Conservation (phyloP, 495 filamentous ascomycete genomes). For the Penicillium goetzii region DNA sequence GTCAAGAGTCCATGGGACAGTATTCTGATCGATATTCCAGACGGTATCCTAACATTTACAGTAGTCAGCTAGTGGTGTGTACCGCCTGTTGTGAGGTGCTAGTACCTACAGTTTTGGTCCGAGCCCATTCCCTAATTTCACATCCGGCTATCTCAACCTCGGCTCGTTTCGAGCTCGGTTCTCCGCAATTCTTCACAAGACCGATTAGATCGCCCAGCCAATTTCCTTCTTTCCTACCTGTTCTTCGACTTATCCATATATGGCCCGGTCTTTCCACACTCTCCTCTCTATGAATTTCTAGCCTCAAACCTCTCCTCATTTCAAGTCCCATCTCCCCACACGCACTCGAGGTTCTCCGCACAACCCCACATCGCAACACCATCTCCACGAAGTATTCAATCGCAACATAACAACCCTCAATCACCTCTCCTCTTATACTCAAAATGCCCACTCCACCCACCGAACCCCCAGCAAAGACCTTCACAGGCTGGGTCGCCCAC, state of each 20-base stretch:
- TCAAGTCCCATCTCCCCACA: background rate
- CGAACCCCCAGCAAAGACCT: constrained; percentile 47
- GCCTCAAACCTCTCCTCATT: background rate
- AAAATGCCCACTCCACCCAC: constrained; percentile 21
- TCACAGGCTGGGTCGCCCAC: constrained; percentile 81
- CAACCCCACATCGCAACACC: constrained; percentile 1
- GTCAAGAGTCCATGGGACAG: too few species aligned
- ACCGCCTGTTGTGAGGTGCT: background rate
- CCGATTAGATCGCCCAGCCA: background rate
- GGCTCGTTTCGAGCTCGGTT: constrained; percentile 8
- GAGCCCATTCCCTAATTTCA: too few species aligned
- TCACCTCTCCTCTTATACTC: background rate
- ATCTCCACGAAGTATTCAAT: background rate
- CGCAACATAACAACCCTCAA: background rate
- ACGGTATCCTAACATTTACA: too few species aligned
- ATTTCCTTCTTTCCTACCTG: too few species aligned
- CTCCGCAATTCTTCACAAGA: constrained; percentile 11
- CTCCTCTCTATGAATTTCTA: background rate
- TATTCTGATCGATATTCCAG: too few species aligned
- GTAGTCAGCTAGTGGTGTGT: too few species aligned
- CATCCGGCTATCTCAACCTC: constrained; percentile 6
- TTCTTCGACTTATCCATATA: background rate
- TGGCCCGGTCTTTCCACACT: background rate
- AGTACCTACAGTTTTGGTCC: too few species aligned
- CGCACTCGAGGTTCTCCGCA: background rate